Evolutionary conservation across 331 rosid species (phyloP), one percentile per base, ranked within the genome.

Genomic region (Quercus phellos): DNA sequence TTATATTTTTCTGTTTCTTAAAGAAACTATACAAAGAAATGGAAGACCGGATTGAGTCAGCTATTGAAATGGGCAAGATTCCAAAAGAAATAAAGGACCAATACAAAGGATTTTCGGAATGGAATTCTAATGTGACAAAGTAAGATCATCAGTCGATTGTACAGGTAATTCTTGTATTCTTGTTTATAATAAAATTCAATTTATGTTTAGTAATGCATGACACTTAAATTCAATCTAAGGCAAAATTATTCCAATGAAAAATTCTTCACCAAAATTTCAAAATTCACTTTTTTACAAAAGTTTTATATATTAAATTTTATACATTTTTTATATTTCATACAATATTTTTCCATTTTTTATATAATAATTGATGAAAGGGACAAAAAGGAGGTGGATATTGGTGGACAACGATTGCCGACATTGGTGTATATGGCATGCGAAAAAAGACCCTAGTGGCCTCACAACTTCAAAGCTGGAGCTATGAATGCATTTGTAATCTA

Each of bases 401-500:
- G 83, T 26, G 91, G 91, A 68, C 24, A 53, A 78, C 84, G 38
- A 74, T 68, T 90, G 53, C 91, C 92, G 16, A 90, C 75, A 1
- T 19, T 90, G 1, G 97, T 90, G 21, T 92, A 92, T 73, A 22
- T 88, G 91, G 86, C 96, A 29, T 75, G 97, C 3, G 96, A 89
- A 77, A 92, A 92, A 80, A 78, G 87, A 82, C 89, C 90, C 17
- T 56, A 84, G 1, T 81, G 46, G 38, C 97, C 83, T n/a, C 97
- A 92, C 81, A 68, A 90, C 75, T 92, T 90, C 86, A 92, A 92
- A 88, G 96, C 96, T 12, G 94, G 96, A 73, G 94, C 96, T 27
- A 19, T 86, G 79, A 92, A 92, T 86, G 85, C 97, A 66, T 76
- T 90, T 67, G 97, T 89, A 71, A 75, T 77, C 56, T 24, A 18